Evolutionary conservation across 2,329 filamentous ascomycete species (phyloP), one percentile per base, ranked within the genome.

Genomic region (Cladophialophora bantiana): DNA sequence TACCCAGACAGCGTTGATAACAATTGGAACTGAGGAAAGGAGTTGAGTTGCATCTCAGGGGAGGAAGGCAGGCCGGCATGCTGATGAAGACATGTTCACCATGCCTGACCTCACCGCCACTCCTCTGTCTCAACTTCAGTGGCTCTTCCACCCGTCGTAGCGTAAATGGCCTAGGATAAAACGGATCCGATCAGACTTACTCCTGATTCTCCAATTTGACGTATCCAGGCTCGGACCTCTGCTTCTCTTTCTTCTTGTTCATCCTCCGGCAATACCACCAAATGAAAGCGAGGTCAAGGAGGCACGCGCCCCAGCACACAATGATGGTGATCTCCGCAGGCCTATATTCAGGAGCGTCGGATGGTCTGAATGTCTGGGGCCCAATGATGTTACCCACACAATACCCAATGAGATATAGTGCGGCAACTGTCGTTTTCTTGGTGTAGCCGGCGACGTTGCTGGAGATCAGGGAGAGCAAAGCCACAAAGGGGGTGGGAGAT

Each of bases 191-290:
- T 26, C 4, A 12, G 40, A 70, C 69, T 68, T 59, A 90, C 80
- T 90, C 89, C 76, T 90, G 88, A 68, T 90, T 89, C 75, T 88
- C 86, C 62, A 90, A 68, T 76, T 83, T 88, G 31, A 81, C 79
- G 74, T 91, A 91, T 1, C 80, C 84, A 0, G 86, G 83, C 59
- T 79, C 77, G 1, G 82, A 82, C 50, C 86, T 77, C 15, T 86
- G 73, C 7, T 73, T 73, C 0, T 81, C 85, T 78, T 90, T 91
- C 76, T 83, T 83, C 68, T 75, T 77, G 70, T 91, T 91, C 78
- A 89, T 82, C 20, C 76, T 75, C 10, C 79, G 78, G 74, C 85
- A 90, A 81, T 86, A 90, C 74, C 81, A 83, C 76, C 86, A 88
- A 62, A 91, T 88, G 72, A 90, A 90, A 0, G 82, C 68, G 64